Conservation (phyloP, 495 filamentous ascomycete genomes). For the Jackrogersella minutella region DNA sequence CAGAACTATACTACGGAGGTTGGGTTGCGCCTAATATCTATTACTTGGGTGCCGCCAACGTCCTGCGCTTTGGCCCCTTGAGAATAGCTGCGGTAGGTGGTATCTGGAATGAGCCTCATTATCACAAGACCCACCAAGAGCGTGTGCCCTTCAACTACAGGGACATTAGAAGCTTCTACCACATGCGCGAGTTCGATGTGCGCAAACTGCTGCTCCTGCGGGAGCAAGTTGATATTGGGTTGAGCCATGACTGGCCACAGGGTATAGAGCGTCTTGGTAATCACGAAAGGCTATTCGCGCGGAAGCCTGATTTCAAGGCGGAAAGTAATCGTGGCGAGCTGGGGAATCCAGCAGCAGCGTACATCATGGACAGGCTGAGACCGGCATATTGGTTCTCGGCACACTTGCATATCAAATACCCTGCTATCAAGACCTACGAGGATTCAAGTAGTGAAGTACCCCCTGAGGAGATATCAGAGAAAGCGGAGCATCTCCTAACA, state of each 20-base stretch:
- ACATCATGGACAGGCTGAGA: slow-evolving; percentile 79
- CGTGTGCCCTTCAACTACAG: slow-evolving; percentile 80
- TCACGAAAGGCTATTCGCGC: slow-evolving; percentile 64
- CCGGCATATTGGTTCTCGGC: slow-evolving; percentile 94
- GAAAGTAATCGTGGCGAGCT: slow-evolving; percentile 78
- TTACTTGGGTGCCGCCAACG: slow-evolving; percentile 91
- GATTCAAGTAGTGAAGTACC: slow-evolving; percentile 37
- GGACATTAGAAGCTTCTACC: slow-evolving; percentile 82
- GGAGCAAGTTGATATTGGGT: slow-evolving; percentile 83
- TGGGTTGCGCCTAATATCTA: slow-evolving; percentile 98
- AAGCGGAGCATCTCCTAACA: not conserved
- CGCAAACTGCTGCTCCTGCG: slow-evolving; percentile 86
- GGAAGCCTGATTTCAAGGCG: slow-evolving; percentile 73
- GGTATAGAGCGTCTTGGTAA: slow-evolving; percentile 80
- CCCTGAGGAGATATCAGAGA: not conserved
- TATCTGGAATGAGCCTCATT: slow-evolving; percentile 91
- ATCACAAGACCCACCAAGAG: slow-evolving; percentile 80
- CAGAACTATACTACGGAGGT: slow-evolving; percentile 93
- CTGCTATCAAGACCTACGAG: slow-evolving; percentile 73
- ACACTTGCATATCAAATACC: slow-evolving; percentile 87
- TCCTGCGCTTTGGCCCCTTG: slow-evolving; percentile 80
- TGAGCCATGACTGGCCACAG: slow-evolving; percentile 95
- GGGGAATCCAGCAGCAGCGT: slow-evolving; percentile 78
- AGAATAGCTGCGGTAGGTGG: slow-evolving; percentile 91
- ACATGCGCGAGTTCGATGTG: slow-evolving; percentile 87